These are phyloP conservation scores for Paraleonurus japonicus DNA, from an alignment of 257 asterid species.

Conservation along the genomic window DNA sequence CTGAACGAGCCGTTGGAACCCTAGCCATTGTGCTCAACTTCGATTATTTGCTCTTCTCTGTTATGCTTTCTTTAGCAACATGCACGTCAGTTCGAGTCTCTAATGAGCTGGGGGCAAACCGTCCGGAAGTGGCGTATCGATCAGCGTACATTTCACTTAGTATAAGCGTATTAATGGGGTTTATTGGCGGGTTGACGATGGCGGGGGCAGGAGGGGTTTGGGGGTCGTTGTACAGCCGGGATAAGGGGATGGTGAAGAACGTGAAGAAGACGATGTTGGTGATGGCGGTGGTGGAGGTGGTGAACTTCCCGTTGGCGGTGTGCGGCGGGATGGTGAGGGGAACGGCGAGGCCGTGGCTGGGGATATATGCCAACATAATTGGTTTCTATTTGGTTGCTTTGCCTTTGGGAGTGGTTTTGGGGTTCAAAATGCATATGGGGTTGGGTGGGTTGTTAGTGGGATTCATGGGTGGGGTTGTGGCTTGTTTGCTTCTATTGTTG, in stretches of 20 bases:
- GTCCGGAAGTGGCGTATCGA: conserved; percentile 33
- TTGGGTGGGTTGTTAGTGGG: conserved; percentile 72
- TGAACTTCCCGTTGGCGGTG: conserved; percentile 76
- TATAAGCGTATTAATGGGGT: conserved; percentile 36
- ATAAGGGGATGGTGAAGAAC: conserved; percentile 39
- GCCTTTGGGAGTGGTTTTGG: conserved; percentile 64
- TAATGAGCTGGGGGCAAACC: conserved; percentile 72
- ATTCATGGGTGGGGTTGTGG: conserved; percentile 56
- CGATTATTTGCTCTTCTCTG: conserved; percentile 71
- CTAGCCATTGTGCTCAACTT: conserved; percentile 76
- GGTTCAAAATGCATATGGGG: conserved; percentile 56
- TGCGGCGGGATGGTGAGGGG: conserved; percentile 91
- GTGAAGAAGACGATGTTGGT: conserved; percentile 55
- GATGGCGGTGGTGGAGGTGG: conserved; percentile 65
- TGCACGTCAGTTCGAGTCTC: conserved; percentile 77
- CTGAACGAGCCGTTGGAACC: conserved; percentile 54
- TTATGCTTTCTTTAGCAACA: conserved; percentile 68
- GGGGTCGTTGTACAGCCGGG: conserved; percentile 64
- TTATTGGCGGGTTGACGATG: conserved; percentile 52
- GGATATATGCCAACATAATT: conserved; percentile 63
- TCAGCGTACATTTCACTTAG: conserved; percentile 44
- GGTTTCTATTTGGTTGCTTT: conserved; percentile 75
- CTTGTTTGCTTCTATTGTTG: conserved; percentile 56
- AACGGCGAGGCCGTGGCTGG: conserved; percentile 78
- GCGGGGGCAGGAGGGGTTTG: conserved; percentile 50